phyloP scores from a whole-genome alignment of 768 basidiomycete genomes.

The Phallus indusiatus region DNA sequence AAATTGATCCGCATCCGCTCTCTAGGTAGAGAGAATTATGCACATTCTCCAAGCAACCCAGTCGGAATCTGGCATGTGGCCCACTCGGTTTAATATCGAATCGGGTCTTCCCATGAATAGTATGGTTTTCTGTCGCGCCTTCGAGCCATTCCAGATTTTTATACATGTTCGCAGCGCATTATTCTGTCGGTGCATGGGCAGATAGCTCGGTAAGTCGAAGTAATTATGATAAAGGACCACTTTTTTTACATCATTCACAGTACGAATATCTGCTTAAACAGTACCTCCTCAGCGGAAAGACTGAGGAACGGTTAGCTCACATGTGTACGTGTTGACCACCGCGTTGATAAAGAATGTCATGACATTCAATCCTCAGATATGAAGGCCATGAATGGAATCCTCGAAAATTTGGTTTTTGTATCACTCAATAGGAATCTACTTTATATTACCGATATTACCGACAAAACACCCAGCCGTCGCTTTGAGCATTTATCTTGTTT shows the following conservation, averaged over 20 bases:
- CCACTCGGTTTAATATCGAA: constrained; percentile 44
- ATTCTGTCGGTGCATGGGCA: constrained; percentile 57
- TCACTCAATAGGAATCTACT: constrained; percentile 55
- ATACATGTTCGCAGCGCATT: constrained; percentile 9
- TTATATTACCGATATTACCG: constrained; percentile 51
- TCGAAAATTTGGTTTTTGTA: constrained; percentile 49
- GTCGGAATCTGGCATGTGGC: constrained; percentile 52
- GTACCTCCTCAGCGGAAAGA: constrained; percentile 16
- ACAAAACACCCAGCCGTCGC: constrained; percentile 32
- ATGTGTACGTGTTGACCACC: constrained; percentile 14
- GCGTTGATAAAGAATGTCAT: not conserved
- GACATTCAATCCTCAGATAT: constrained; percentile 10
- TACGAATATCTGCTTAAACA: constrained; percentile 15
- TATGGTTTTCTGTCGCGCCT: constrained; percentile 22
- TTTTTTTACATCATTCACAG: not conserved
- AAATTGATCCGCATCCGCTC: not conserved
- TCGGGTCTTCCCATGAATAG: constrained; percentile 37
- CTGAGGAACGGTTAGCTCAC: constrained; percentile 14
- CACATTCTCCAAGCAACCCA: constrained; percentile 38
- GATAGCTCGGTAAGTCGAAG: constrained; percentile 41
- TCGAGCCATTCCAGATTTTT: not conserved
- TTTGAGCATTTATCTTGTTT: constrained; percentile 76
- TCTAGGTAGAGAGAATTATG: constrained; percentile 41
- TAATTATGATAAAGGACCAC: not conserved
- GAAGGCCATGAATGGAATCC: constrained; percentile 13